Conservation (phyloP, 2,329 filamentous ascomycete genomes). For the Claviceps spartinae region DNA sequence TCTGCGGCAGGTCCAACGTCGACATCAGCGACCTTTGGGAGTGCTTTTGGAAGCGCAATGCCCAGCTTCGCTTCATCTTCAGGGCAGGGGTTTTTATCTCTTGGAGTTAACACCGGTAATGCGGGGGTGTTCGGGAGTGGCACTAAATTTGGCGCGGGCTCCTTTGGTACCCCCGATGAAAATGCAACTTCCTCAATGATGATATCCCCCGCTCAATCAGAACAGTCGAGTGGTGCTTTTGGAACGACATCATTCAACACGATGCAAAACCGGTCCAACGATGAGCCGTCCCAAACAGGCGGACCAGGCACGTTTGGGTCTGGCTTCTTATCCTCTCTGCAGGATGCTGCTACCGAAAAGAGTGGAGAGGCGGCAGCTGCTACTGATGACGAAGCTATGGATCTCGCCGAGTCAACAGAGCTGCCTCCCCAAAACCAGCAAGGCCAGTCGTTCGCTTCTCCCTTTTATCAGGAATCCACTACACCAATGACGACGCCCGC, state of each 20-base stretch:
- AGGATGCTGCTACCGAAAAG: slow-evolving; percentile 28
- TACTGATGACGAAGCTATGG: slow-evolving; percentile 41
- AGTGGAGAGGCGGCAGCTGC: slow-evolving; percentile 20
- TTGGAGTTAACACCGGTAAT: slow-evolving; percentile 23
- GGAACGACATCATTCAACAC: slow-evolving; percentile 50
- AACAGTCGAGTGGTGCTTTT: slow-evolving; percentile 24
- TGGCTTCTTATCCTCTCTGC: slow-evolving; percentile 25
- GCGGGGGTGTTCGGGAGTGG: slow-evolving; percentile 24
- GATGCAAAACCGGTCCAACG: slow-evolving; percentile 43
- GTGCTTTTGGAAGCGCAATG: slow-evolving; percentile 8
- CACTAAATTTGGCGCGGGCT: slow-evolving; percentile 22
- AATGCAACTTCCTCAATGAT: slow-evolving; percentile 11
- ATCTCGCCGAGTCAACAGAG: slow-evolving; percentile 20
- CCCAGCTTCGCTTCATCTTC: slow-evolving; percentile 41
- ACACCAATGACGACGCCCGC: slow-evolving; percentile 41
- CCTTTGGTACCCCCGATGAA: slow-evolving; percentile 17
- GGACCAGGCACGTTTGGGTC: slow-evolving; percentile 43
- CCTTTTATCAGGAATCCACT: slow-evolving; percentile 21
- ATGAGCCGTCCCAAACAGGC: slow-evolving; percentile 29
- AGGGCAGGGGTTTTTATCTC: slow-evolving; percentile 39
- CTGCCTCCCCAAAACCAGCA: slow-evolving; percentile 25
- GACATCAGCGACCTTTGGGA: slow-evolving; percentile 24
- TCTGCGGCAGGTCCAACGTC: slow-evolving; percentile 17
- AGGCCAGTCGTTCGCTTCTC: slow-evolving; percentile 17
- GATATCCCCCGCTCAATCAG: slow-evolving; percentile 15